Base-by-base conservation (phyloP, 1,284 basidiomycete species). In the Puccinia hordei region DNA sequence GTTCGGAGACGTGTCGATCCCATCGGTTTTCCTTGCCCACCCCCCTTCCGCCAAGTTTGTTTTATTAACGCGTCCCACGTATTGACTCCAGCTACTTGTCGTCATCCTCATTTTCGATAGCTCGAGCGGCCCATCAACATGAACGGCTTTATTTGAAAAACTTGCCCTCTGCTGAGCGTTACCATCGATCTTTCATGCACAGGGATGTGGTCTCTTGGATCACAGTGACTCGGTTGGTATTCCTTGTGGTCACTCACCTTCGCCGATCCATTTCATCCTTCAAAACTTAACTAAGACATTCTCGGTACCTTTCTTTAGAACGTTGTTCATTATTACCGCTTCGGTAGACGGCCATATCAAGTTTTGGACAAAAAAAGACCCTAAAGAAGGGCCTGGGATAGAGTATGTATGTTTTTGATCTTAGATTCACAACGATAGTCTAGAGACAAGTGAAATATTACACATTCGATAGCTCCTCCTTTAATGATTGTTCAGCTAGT, bases 121-220 rank as follows among this genome's bases (percentile, higher is more conserved):
- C 71, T 73, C 71, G 71, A 55, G 53, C 51, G 24, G 53, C 59
- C 22, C 74, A 46, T 3, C 74, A 76, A 24, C 46, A 76, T 41
- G 59, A 57, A 19, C 57, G 59, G 82, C 88, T 98, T 41, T 98
- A 93, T 86, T 89, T 99, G 66, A 93, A 94, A 68, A 93, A 96
- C 86, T 88, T 99, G 38, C 97, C 97, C 0, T 90, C 90, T 83
- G 90, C 94, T 73, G 93, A 98, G 85, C 91, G 97, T 83, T 99
- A 99, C 87, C 92, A 91, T 87, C 95, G 96, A 88, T 95, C 93
- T 81, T 97, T 99, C 87, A 99, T 99, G 97, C 97, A 99, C 86
- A 88, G 95, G 73, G 96, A 99, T 83, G 90, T 91, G 24, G 89
- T 99, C 83, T 96, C 94, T 85, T 95, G 92, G 84, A 91, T 91